phyloP scores from a whole-genome alignment of 2,329 filamentous ascomycete genomes.

The Phaeosphaeria sp. region DNA sequence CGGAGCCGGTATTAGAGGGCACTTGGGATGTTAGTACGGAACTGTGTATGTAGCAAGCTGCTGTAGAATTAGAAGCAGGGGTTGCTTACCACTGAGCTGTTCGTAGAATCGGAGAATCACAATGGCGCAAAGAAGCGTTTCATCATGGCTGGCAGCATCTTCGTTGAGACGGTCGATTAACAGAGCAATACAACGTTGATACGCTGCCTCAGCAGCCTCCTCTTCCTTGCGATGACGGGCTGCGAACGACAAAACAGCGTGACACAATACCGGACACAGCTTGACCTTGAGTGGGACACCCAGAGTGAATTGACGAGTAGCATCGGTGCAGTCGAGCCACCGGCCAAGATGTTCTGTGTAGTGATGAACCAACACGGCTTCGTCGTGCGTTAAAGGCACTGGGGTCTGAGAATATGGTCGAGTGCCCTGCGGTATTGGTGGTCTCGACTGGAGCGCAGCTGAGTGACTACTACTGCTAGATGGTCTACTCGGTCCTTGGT shows the following conservation, averaged over 20 bases:
- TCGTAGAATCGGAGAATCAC: slow-evolving; percentile 43
- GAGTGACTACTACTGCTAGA: slow-evolving; percentile 5
- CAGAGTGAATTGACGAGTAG: slow-evolving; percentile 39
- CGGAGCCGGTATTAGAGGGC: slow-evolving; percentile 32
- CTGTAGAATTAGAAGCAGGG: background rate
- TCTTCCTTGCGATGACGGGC: slow-evolving; percentile 34
- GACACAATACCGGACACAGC: slow-evolving; percentile 33
- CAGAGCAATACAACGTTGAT: slow-evolving; percentile 38
- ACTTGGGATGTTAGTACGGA: slow-evolving; percentile 14
- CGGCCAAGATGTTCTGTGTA: slow-evolving; percentile 39
- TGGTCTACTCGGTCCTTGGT: background rate
- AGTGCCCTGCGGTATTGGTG: slow-evolving; percentile 1
- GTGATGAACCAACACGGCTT: slow-evolving; percentile 37
- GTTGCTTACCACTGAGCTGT: slow-evolving; percentile 33
- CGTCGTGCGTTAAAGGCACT: slow-evolving; percentile 24
- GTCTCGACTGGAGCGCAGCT: background rate
- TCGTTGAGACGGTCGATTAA: slow-evolving; percentile 38
- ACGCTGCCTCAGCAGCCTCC: slow-evolving; percentile 26
- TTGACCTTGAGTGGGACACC: slow-evolving; percentile 36
- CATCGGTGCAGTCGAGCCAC: slow-evolving; percentile 42
- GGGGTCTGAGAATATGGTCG: slow-evolving; percentile 2
- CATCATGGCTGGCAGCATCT: slow-evolving; percentile 33
- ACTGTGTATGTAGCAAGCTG: background rate
- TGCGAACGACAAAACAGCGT: slow-evolving; percentile 38
- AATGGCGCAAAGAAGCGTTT: slow-evolving; percentile 38